phyloP scores from a whole-genome alignment of 108 stramenopile species.

The Cyclotella choctawhatcheeana region DNA sequence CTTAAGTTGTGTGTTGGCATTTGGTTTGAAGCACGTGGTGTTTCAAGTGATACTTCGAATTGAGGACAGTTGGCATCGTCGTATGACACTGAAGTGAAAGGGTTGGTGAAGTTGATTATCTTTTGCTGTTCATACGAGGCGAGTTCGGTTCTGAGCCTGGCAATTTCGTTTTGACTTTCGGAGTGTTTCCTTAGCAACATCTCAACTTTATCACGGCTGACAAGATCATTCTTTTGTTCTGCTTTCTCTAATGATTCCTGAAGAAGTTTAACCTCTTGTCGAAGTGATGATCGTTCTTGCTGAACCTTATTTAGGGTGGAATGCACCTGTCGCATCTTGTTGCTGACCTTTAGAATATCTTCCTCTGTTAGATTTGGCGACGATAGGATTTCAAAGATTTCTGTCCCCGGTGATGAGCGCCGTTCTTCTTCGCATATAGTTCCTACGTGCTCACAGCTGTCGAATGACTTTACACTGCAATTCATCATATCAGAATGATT shows the following conservation, averaged over 20 bases:
- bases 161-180: slow-evolving; percentile 13
- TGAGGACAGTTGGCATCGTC: background rate
- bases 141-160: slow-evolving; percentile 14
- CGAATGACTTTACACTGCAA: slow-evolving; percentile 5
- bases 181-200: slow-evolving; percentile 3
- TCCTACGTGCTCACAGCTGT: slow-evolving; percentile 3
- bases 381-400: slow-evolving; percentile 18
- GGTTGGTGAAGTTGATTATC: background rate
- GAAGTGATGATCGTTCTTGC: slow-evolving; percentile 22
- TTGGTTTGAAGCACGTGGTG: slow-evolving; percentile 5
- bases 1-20: background rate
- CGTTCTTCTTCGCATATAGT: background rate
- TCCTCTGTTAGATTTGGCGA: slow-evolving; percentile 6
- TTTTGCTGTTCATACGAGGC: too few relatives aligned
- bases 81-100: background rate
- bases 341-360: slow-evolving; percentile 7
- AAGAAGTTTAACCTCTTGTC: slow-evolving; percentile 33
- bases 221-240: slow-evolving; percentile 36
- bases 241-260: too few relatives aligned
- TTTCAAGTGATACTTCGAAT: slow-evolving; percentile 30
- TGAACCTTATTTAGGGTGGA: slow-evolving; percentile 13
- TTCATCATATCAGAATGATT: slow-evolving; percentile 1
- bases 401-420: background rate
- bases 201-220: background rate
- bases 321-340: slow-evolving; percentile 20